Percentiles rank a stretch among this genome's conserved stretches.
Conservation (phyloP, 1,284 basidiomycete species). For the Porogramme epimiltina region DNA sequence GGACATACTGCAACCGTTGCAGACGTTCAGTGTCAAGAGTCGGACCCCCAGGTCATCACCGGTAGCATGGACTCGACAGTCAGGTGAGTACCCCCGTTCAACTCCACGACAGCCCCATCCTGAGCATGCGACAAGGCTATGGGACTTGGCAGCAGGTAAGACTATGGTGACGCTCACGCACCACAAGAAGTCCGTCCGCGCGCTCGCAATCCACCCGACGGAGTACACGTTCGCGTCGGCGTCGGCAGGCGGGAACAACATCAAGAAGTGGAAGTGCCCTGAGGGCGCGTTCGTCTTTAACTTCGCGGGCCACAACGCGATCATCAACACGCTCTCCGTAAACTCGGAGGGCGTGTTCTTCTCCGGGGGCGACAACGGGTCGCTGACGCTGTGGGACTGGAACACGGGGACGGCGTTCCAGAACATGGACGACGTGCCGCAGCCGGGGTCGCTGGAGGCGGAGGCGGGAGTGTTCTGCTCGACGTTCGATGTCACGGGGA, state of each 20-base stretch:
- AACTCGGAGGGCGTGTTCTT: slow-evolving; percentile 97
- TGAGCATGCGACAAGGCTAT: slow-evolving; percentile 58
- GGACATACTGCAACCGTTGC: slow-evolving; percentile 96
- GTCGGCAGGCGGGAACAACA: slow-evolving; percentile 95
- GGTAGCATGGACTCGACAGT: slow-evolving; percentile 98
- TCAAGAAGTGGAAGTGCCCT: slow-evolving; percentile 99
- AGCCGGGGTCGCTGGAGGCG: slow-evolving; percentile 95
- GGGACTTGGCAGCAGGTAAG: slow-evolving; percentile 99
- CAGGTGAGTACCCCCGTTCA: slow-evolving; percentile 54
- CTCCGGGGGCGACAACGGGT: slow-evolving; percentile 92
- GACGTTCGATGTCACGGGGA: slow-evolving; percentile 95
- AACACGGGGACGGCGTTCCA: slow-evolving; percentile 95
- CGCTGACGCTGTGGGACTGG: slow-evolving; percentile 92
- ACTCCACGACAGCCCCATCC: neutral
- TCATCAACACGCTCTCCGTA: slow-evolving; percentile 94
- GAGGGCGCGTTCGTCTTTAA: slow-evolving; percentile 95
- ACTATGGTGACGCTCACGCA: slow-evolving; percentile 95
- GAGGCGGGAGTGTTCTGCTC: slow-evolving; percentile 96
- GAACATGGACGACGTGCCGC: slow-evolving; percentile 90
- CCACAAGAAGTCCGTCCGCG: slow-evolving; percentile 97
- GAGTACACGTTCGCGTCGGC: slow-evolving; percentile 97
- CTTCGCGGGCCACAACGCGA: slow-evolving; percentile 94
- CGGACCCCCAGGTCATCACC: slow-evolving; percentile 97
- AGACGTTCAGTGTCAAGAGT: slow-evolving; percentile 92
- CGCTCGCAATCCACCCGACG: slow-evolving; percentile 91